phyloP scores from a whole-genome alignment of 176 grass and related monocot species.

The Alopecurus myosuroides region DNA sequence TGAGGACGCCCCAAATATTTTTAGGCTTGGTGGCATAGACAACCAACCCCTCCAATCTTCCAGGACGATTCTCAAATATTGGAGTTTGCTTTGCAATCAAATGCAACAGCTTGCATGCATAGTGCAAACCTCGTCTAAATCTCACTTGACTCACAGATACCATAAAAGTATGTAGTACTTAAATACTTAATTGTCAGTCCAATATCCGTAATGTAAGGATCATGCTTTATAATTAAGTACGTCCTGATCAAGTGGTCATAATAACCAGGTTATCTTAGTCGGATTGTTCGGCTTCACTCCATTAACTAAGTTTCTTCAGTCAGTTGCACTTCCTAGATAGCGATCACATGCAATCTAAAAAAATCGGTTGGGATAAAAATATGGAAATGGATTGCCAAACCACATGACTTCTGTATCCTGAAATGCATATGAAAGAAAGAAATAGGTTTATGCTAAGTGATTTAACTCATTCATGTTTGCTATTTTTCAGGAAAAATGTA shows the following conservation, averaged over 20 bases:
- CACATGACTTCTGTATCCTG: constrained; percentile 89
- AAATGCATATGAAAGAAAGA: constrained; percentile 20
- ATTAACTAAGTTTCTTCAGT: constrained; percentile 66
- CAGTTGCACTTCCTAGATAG: constrained; percentile 61
- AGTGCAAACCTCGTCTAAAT: constrained; percentile 66
- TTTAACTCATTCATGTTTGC: neutral
- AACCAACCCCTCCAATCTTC: constrained; percentile 64
- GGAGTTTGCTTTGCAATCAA: constrained; percentile 60
- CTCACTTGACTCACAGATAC: constrained; percentile 68
- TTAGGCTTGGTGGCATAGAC: constrained; percentile 51
- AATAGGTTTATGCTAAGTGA: constrained; percentile 16
- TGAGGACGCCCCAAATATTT: constrained; percentile 23
- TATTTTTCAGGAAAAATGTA: neutral
- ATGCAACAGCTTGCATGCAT: constrained; percentile 86
- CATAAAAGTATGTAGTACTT: constrained; percentile 68
- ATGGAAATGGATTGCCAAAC: constrained; percentile 74
- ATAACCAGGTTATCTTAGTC: constrained; percentile 58
- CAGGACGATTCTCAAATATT: constrained; percentile 67
- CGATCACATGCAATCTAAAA: constrained; percentile 80
- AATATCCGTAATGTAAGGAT: constrained; percentile 46
- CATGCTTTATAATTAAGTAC: constrained; percentile 80
- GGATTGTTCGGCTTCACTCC: constrained; percentile 70
- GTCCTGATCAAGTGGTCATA: constrained; percentile 76
- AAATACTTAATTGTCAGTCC: constrained; percentile 65
- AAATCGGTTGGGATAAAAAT: constrained; percentile 58